phyloP scores from a whole-genome alignment of 306 rosid genomes.

The Castanea sativa region DNA sequence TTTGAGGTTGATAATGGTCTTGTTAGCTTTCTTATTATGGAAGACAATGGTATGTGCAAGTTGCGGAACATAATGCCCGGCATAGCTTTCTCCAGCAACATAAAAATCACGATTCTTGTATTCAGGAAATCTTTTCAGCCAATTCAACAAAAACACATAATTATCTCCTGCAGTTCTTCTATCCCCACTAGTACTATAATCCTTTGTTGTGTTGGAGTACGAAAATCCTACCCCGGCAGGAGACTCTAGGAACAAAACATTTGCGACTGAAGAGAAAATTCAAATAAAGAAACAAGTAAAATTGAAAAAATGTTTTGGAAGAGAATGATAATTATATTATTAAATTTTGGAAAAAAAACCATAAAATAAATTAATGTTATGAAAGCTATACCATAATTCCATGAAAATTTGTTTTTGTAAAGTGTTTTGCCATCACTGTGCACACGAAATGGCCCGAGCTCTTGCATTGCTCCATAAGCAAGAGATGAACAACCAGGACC shows the following conservation, averaged over 20 bases:
- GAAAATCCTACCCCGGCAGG: conserved; percentile 96
- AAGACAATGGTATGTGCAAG: conserved; percentile 76
- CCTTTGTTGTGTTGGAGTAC: conserved; percentile 72
- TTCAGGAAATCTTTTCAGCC: conserved; percentile 89
- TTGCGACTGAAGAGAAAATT: conserved; percentile 52
- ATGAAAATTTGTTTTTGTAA: conserved; percentile 54
- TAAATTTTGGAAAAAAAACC: background rate
- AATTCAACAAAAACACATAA: conserved; percentile 67
- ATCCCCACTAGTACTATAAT: conserved; percentile 61
- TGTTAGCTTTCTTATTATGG: conserved; percentile 49
- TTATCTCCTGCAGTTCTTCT: conserved; percentile 63
- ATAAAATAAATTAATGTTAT: background rate
- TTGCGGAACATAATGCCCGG: conserved; percentile 95
- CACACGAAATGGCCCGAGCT: conserved; percentile 88
- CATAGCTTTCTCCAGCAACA: conserved; percentile 90
- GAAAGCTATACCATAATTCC: conserved; percentile 61
- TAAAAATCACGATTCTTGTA: conserved; percentile 66
- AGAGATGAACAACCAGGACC: conserved; percentile 98
- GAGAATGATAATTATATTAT: background rate
- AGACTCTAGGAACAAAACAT: conserved; percentile 79
- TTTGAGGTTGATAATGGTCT: conserved; percentile 65
- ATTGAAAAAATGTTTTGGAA: background rate
- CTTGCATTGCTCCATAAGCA: conserved; percentile 96
- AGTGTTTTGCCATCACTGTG: conserved; percentile 89
- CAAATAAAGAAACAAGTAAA: background rate